These are phyloP conservation scores for Neofusicoccum laricinum DNA, from an alignment of 2,329 filamentous ascomycete species.

Conservation along the genomic window DNA sequence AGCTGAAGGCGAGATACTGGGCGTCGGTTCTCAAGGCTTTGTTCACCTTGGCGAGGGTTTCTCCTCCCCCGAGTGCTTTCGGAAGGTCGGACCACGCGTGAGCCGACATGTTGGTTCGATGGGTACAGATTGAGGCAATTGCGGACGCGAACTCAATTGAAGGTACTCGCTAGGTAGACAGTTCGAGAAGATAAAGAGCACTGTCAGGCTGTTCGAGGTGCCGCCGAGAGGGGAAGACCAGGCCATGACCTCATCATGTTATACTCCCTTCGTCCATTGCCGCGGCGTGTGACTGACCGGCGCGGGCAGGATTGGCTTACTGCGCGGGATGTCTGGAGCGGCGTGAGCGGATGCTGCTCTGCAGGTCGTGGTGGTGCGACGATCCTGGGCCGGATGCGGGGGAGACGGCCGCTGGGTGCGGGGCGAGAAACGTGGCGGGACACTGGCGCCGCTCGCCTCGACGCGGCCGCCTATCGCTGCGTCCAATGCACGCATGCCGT, in stretches of 20 bases:
- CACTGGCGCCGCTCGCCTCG: not conserved
- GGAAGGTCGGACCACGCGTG: constrained; percentile 32
- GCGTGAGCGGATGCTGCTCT: not conserved
- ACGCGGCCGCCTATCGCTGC: not conserved
- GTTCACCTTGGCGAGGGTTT: constrained; percentile 27
- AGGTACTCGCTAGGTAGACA: not conserved
- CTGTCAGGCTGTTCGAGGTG: not conserved
- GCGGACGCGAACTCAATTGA: not conserved
- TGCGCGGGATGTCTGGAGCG: not conserved
- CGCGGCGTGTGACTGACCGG: not conserved
- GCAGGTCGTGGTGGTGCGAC: not conserved
- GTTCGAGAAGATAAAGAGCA: not conserved
- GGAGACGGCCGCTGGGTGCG: not conserved
- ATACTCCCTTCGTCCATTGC: not conserved
- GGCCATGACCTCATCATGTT: not conserved
- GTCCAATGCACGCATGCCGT: not conserved
- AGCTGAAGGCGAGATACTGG: constrained; percentile 36
- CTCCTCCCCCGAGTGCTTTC: constrained; percentile 28
- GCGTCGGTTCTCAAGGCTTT: constrained; percentile 32
- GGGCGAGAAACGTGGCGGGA: not conserved
- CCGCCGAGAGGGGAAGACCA: not conserved
- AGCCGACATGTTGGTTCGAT: not conserved
- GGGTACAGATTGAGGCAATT: too few species aligned
- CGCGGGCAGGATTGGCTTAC: not conserved
- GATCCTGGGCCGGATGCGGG: constrained; percentile 8